Base-by-base conservation (phyloP, 768 basidiomycete genomes). In the Russula sp. region DNA sequence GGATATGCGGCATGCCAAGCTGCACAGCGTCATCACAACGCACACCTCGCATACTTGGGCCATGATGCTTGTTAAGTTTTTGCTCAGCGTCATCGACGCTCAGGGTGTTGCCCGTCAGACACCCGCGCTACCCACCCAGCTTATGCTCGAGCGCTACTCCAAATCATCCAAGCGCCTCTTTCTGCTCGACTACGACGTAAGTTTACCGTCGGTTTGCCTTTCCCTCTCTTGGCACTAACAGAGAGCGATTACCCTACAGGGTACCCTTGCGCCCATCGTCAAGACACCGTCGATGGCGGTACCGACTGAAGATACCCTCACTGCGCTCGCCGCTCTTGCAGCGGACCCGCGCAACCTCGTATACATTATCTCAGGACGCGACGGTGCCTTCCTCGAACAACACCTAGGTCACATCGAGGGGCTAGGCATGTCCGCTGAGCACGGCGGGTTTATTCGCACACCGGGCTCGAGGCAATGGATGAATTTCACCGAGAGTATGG, bases 31-130 rank as follows among this genome's bases (percentile, higher is more conserved):
- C 61, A 94, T 97, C 61, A 89, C 89, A 18, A 93, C 90, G 38
- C 94, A 98, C 73, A 98, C 96, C 0, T 89, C 88, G n/a, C 90
- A 93, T 67, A 89, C 90, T 30, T 98, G 96, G 96, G 94, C 94
- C 14, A 86, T 90, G 20, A 85, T 91, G 18, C 83, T 98, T 55
- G 84, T 90, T 68, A 90, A 92, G 80, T 89, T 92, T 83, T 82
- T 98, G 10, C 81, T 98, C 53, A 84, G 85, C 50, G 89, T 91
- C 72, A 82, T 97, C 68, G 86, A 87, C 36, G 80, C 84, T 42
- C 85, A 90, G 74, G 88, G 89, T 57, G 85, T 87, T 51, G 89
- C 94, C 2, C 82, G 90, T 55, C 83, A 87, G 71, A 98, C 94
- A 34, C 96, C 96, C 0, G 88, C 87, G 61, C 83, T 98, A 26